Evolutionary conservation across 257 asterid species (phyloP), one percentile per base, ranked within the genome.

Genomic region (Gentiana straminea): DNA sequence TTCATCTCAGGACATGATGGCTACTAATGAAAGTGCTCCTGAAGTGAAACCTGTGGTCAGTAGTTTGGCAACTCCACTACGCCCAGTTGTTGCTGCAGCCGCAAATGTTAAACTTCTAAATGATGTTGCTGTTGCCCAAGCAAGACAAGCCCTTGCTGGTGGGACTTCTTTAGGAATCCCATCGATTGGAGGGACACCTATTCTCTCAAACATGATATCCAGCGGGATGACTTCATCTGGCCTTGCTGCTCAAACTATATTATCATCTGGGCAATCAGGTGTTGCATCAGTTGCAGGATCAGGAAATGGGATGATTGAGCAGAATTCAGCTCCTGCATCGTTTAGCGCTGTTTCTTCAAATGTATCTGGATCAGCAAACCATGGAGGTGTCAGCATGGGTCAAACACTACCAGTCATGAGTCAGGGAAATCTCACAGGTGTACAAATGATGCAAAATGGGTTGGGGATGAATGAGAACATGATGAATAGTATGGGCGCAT

Each of bases 171-270:
- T 81, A 13, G 95, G 95, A 39, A 71, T 73, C 41, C 74, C 59
- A 15, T 79, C 90, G 52, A 82, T 79, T 78, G 89, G 88, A 35
- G 92, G 83, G 47, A 65, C 97, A 33, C 92, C 95, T 53, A 84
- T 90, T 70, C 86, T 86, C 49, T 82, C 98, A 49, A 90, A 80
- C 73, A 78, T 87, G 86, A 83, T 84, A 71, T 84, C 97, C 60
- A 82, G 81, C 65, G 98, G 98, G 61, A 75, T 85, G 84, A 59
- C 80, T 43, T 76, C 97, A 35, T 83, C 97, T 4, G 67, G 78
- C 45, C 86, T 95, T 64, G 73, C 96, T 58, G 75, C 79, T 60
- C 95, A 85, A 79, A 71, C 70, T 53, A 77, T 79, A 63, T 72
- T 83, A 54, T 70, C 96, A 53, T 77, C 95, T 33, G 86, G 85